Base-by-base conservation (phyloP, 305 asterid genomes). In the Plantago coronopus region DNA sequence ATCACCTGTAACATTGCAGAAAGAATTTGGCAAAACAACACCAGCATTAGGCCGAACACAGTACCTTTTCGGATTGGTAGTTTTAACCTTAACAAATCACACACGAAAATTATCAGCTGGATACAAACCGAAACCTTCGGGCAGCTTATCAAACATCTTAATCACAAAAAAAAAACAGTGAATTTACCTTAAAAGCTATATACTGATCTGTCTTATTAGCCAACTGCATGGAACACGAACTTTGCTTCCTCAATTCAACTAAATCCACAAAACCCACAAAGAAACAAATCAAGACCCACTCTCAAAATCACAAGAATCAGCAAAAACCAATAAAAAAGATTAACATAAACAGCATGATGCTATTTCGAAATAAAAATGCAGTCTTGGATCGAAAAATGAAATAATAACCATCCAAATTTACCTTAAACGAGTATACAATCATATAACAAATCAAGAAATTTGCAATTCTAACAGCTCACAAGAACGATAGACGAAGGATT, bases 11-110 rank as follows among this genome's bases (percentile, higher is more conserved):
- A 90, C 86, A 79, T 76, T 81, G 90, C 90, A 78, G 0, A 77
- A 53, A 48, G 93, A 72, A 57, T 83, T 74, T 54, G 96, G 97
- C 72, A 60, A 64, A 63, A 85, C 83, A 63, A 90, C 69, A 46
- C 95, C 95, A 16, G 93, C 79, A 74, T 90, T 90, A 9, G 96
- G 97, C 38, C 97, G 86, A 65, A 90, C 97, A 34, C 81, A 80
- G 43, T 90, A 87, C 79, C 80, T 83, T 60, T 79, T 85, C 0
- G 97, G 97, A 69, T 81, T 87, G 61, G 96, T 87, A 18, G 97
- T 87, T 83, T 87, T 89, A 59, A 89, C 90, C 97, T 89, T 58
- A 37, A 27, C 14, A 59, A 59, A 58, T 11, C 8, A 43, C 61
- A 67, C 12, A 48, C 66, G 50, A 29, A 56, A 44, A 38, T 18